Evolutionary conservation across 2,329 filamentous ascomycete species (phyloP), one percentile per base, ranked within the genome.

Genomic region (Botryotinia narcissicola): DNA sequence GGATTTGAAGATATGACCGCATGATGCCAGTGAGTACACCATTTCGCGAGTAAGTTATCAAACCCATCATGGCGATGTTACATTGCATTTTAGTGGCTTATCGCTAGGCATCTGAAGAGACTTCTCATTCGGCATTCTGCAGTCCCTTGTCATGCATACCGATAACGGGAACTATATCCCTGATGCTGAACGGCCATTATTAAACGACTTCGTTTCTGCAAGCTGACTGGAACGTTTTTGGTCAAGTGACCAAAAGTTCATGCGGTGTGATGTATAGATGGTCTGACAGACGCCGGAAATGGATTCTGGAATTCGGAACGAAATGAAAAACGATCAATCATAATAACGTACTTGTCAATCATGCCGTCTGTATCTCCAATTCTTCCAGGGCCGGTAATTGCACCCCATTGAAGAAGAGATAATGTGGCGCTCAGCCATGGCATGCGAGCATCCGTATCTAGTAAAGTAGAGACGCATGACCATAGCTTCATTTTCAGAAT

Each of bases 361-460:
- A 90, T 87, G 76, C 94, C 91, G 82, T 97, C 88, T 42, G 92
- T 89, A 79, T 88, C 87, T 81, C 92, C 94, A 76, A 97, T 83
- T 83, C 84, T 88, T 79, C 94, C 93, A 76, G 93, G 93, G 37
- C 94, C 93, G 79, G 86, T 85, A 80, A 95, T 83, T 79, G 90
- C 87, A 77, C 90, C 86, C 86, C 92, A 91, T 83, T 96, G 93
- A 77, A 92, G 82, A 82, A 97, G 88, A 73, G 92, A 92, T 74
- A 96, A 82, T 78, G 89, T 85, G 80, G 93, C 93, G 80, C 87
- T 87, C 73, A 97, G 87, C 95, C 95, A 98, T 76, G 95, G 95
- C 94, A 97, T 97, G 82, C 94, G 92, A 77, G 85, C 83, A 77
- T 91, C 87, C 80, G 97, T 83, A 85, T 94, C 90, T 78, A 94